Evolutionary conservation across 1,139 yeast genomes (phyloP), one percentile per base, ranked within the genome.

Genomic region (Lipomyces yarrowii): DNA sequence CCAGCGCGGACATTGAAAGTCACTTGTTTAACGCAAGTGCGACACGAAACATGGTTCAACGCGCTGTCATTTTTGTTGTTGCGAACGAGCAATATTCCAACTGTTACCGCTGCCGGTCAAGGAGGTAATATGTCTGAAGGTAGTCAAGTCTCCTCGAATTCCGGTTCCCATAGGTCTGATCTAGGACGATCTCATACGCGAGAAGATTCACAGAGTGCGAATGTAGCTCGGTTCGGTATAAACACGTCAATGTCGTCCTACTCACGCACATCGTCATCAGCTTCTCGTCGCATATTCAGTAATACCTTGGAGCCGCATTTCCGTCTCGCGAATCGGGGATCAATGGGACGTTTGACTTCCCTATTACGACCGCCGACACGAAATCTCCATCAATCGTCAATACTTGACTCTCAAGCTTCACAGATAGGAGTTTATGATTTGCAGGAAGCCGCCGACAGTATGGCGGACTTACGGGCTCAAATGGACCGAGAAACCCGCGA

Each of bases 31-130:
- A 90, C 91, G 2, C 84, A 96, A 74, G 89, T 88, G 72, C 86
- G 97, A 61, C 98, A 94, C 76, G 91, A 91, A 74, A 87, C 92
- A 62, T 94, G 99, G 99, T 89, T 83, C 77, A 89, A 91, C 73
- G 91, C 97, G 0, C 80, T 94, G 71, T 84, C 90, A 69, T 92
- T 89, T 74, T 79, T 93, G 80, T 81, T 91, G 57, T 87, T 87
- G 74, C 83, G 93, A 73, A 87, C 86, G 13, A 33, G 18, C 48
- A 42, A 6, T 2, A 42, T 18, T 18, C 48, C 48, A 15, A 42
- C 21, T 8, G 48, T n/a, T 42, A 42, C 48, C 18, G 48, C 21
- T n/a, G 48, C 21, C 66, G 73, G 56, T 67, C 65, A 32, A 60
- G 69, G 46, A 74, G 73, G 58, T 70, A 73, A 23, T 71, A 69